Base-by-base conservation (phyloP, 75 land plant species). In the Ceratopteris richardii region DNA sequence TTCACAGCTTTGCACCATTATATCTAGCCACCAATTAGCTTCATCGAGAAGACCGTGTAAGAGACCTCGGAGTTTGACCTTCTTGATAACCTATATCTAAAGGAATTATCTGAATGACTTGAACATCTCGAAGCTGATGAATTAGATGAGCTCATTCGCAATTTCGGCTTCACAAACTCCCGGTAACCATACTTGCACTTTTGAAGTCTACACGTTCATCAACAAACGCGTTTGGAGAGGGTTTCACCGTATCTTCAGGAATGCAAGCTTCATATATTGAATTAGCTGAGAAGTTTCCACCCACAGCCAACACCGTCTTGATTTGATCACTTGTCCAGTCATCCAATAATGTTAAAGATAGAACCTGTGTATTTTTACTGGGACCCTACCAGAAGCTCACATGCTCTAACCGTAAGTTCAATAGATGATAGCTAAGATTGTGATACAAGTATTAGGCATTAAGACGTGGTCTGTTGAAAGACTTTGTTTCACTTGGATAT, bases 231-330 rank as follows among this genome's bases (percentile, higher is more conserved):
- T 86, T 68, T n/a, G 85, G 74, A 21, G 58, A 44, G 53, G 92
- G 96, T 61, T 87, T 90, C 30, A 50, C 43, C 36, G 58, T 41
- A 27, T 66, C 88, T 56, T 71, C 56, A 17, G 96, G 92, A 39
- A 87, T 20, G 70, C 46, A 65, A 26, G 92, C 88, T 65, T 90
- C 96, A 62, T 90, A 90, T 36, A 83, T 82, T 42, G 88, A 47
- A 65, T 90, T 90, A 19, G 88, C 96, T 64, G 80, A 57, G 41
- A 83, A 66, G 73, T 90, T 90, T 29, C 92, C 96, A 67, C 96
- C 92, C 64, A 86, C 86, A 31, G 84, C 91, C 43, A 69, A 20
- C 92, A 90, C 81, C 9, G 81, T 37, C 31, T 80, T 80, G 51
- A 86, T 62, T 61, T 90, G 82, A 20, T 76, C 80, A 33, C 83